Conservation (phyloP, 2,329 filamentous ascomycete species). For the Calonectria leucothoes region DNA sequence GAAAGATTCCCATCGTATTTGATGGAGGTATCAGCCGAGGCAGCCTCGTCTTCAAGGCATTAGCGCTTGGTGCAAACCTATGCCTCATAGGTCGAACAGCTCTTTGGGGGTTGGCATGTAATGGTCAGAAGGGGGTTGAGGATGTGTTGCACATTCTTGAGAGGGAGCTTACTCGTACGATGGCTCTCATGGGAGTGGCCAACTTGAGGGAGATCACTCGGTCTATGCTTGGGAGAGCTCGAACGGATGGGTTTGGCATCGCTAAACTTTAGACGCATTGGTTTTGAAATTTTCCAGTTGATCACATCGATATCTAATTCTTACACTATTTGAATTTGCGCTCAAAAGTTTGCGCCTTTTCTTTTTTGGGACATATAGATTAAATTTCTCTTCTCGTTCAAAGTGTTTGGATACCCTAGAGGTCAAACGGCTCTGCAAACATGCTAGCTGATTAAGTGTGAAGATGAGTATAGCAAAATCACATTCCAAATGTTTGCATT, state of each 20-base stretch:
- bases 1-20: slow-evolving; percentile 12
- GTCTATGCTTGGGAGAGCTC: background rate
- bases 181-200: slow-evolving; percentile 5
- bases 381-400: too few relatives aligned
- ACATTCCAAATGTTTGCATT: too few relatives aligned
- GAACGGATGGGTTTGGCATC: slow-evolving; percentile 9
- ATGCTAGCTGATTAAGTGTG: too few relatives aligned
- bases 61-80: slow-evolving; percentile 9
- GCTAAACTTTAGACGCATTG: background rate
- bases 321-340: too few relatives aligned
- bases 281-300: background rate
- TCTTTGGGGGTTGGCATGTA: slow-evolving; percentile 18
- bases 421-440: too few relatives aligned
- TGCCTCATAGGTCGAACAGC: slow-evolving; percentile 4
- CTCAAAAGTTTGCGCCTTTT: too few relatives aligned
- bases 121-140: slow-evolving; percentile 16
- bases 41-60: slow-evolving; percentile 18
- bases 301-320: too few relatives aligned
- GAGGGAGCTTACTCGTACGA: slow-evolving; percentile 4
- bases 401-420: too few relatives aligned
- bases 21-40: slow-evolving; percentile 11
- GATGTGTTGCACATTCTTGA: slow-evolving; percentile 12
- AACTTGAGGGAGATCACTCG: background rate
- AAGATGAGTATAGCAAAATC: too few relatives aligned
- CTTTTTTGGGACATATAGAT: too few relatives aligned